Evolutionary conservation across 257 asterid genomes (phyloP).

Genomic region (Nyctanthes arbortristis): DNA sequence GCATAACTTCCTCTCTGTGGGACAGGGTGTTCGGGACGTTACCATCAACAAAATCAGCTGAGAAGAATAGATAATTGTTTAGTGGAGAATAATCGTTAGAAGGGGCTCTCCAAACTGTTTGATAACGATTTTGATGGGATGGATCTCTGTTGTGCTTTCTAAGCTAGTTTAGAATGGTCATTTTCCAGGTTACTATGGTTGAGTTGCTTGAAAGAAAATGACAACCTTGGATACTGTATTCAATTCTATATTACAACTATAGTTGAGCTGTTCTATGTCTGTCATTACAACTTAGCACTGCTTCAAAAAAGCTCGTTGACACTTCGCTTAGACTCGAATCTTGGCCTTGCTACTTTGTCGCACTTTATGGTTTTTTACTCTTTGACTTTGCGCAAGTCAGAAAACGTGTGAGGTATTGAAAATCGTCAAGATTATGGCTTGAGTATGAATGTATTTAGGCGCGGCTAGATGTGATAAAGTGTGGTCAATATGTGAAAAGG

Average conservation of each 20-base stretch:
- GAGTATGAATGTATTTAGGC: too few relatives aligned
- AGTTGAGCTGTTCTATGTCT: too few relatives aligned
- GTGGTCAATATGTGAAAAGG: too few relatives aligned
- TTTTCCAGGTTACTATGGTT: slow-evolving; percentile 6
- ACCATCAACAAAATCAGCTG: slow-evolving; percentile 55
- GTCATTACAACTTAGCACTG: too few relatives aligned
- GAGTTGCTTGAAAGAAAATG: not conserved
- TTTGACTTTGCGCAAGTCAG: too few relatives aligned
- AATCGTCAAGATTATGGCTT: too few relatives aligned
- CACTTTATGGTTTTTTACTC: too few relatives aligned
- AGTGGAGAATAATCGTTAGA: slow-evolving; percentile 9
- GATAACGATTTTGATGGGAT: slow-evolving; percentile 12
- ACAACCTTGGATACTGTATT: slow-evolving; percentile 11
- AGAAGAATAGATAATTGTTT: slow-evolving; percentile 47
- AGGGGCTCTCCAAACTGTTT: slow-evolving; percentile 4
- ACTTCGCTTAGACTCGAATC: too few relatives aligned
- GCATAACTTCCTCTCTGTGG: slow-evolving; percentile 89
- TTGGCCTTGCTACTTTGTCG: too few relatives aligned
- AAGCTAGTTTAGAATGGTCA: slow-evolving; percentile 14
- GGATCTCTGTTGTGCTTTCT: slow-evolving; percentile 24
- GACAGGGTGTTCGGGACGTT: slow-evolving; percentile 85
- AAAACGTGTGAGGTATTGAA: too few relatives aligned
- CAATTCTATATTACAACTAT: not conserved
- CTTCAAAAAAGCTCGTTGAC: too few relatives aligned
- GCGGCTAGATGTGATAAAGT: too few relatives aligned